Evolutionary conservation across 768 basidiomycete genomes (phyloP).

Genomic region (Tephrocybe sp.): DNA sequence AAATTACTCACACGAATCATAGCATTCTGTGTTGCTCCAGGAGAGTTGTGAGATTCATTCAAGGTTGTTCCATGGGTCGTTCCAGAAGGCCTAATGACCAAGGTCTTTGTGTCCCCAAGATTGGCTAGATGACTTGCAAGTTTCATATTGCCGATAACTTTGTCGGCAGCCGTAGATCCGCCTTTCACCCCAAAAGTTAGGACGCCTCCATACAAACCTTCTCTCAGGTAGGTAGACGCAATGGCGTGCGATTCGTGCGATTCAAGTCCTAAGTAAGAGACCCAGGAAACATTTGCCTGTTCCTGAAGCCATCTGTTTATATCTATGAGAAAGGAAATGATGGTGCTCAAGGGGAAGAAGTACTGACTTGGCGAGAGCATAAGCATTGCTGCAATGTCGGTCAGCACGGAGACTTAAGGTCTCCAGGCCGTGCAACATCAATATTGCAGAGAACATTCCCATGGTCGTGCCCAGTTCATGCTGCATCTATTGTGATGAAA

Average conservation of each 20-base stretch:
- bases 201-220: constrained; percentile 34
- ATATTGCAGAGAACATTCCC: background rate
- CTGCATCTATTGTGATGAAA: background rate
- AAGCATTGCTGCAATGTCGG: constrained; percentile 70
- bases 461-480: background rate
- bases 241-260: constrained; percentile 33
- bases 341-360: background rate
- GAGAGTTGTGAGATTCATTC: background rate
- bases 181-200: constrained; percentile 40
- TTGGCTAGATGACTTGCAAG: constrained; percentile 35
- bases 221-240: constrained; percentile 29
- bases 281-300: constrained; percentile 36
- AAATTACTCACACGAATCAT: constrained; percentile 9
- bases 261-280: constrained; percentile 38
- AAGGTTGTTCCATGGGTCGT: constrained; percentile 2
- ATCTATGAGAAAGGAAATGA: background rate
- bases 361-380: constrained; percentile 56
- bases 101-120: constrained; percentile 16
- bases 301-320: constrained; percentile 29
- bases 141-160: constrained; percentile 35
- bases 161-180: constrained; percentile 21
- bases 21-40: background rate
- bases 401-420: constrained; percentile 72
- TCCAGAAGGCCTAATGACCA: constrained; percentile 2
- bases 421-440: constrained; percentile 44